Conservation (phyloP, 345 rosid species). For the Gossypium bickii region DNA sequence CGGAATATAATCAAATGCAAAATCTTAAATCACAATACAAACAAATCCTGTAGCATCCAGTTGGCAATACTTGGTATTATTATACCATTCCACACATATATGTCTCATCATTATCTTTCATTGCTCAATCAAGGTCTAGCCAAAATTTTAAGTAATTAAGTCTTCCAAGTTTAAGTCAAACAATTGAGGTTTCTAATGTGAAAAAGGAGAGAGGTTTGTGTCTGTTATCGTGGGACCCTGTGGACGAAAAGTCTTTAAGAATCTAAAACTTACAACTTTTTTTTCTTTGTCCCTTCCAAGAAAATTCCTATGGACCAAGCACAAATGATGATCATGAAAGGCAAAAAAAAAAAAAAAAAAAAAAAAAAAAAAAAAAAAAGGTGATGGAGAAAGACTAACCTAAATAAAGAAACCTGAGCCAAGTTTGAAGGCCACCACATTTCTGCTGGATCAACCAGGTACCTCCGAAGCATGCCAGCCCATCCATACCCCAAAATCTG, state of each 20-base stretch:
- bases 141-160: background rate
- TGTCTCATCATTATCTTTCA: background rate
- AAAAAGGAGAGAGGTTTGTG: background rate
- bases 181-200: background rate
- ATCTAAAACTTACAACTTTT: constrained; percentile 9
- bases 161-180: background rate
- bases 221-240: background rate
- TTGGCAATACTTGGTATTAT: background rate
- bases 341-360: background rate
- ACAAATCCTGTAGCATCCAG: background rate
- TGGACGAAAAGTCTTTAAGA: constrained; percentile 8
- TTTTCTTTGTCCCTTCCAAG: background rate
- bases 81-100: background rate
- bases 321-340: background rate
- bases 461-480: constrained; percentile 98
- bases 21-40: constrained; percentile 4
- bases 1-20: constrained; percentile 13
- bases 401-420: constrained; percentile 96
- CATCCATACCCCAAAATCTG: constrained; percentile 96
- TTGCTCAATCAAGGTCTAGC: background rate
- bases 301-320: constrained; percentile 27
- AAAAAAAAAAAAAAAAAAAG: background rate
- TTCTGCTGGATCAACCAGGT: constrained; percentile 90
- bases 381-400: constrained; percentile 37
- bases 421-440: constrained; percentile 99